Evolutionary conservation across 495 filamentous ascomycete species (phyloP), one percentile per base, ranked within the genome.

Genomic region (Staphylotrichum longicolle): DNA sequence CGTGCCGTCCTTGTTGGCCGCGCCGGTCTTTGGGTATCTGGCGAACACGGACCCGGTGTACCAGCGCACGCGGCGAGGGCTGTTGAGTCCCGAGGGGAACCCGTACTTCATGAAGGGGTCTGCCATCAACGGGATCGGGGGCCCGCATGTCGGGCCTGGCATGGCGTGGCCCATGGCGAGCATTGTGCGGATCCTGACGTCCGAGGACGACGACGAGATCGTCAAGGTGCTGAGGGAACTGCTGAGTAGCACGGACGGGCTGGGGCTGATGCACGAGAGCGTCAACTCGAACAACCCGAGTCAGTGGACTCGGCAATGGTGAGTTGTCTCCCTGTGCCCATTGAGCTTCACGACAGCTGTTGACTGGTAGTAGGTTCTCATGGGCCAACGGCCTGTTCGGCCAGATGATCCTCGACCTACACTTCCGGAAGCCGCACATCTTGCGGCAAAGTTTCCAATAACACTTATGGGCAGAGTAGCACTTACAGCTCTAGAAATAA

Each of bases 321-420:
- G 34, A 60, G 65, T 68, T 11, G 49, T 46, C 15, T 39, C 33
- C 14, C n/a, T 41, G 39, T 8, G 20, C 20, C 20, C 20, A 0
- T 51, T 15, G 6, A 10, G 6, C 1, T n/a, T 10, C 20, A 7
- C 9, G 40, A 34, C 20, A 41, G 52, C 35, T 27, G 40, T 65
- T 72, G 61, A 74, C 58, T 34, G 44, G 5, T 56, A 14, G 45
- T 57, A 83, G 83, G 82, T 88, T 88, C 62, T 84, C 83, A 1
- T 88, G 86, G 86, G 85, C 84, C 8, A 88, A 89, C 66, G 85
- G 86, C 14, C 72, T 89, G 54, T 88, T 88, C 69, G 86, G 85
- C 12, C 81, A 87, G 68, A 81, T 84, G 77, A 80, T 89, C 42
- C 68, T 88, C 54, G 82, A 87, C 66, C 64, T 89, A 48, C 66